Evolutionary conservation across 2,329 filamentous ascomycete genomes (phyloP).

Genomic region (Pyricularia grisea): DNA sequence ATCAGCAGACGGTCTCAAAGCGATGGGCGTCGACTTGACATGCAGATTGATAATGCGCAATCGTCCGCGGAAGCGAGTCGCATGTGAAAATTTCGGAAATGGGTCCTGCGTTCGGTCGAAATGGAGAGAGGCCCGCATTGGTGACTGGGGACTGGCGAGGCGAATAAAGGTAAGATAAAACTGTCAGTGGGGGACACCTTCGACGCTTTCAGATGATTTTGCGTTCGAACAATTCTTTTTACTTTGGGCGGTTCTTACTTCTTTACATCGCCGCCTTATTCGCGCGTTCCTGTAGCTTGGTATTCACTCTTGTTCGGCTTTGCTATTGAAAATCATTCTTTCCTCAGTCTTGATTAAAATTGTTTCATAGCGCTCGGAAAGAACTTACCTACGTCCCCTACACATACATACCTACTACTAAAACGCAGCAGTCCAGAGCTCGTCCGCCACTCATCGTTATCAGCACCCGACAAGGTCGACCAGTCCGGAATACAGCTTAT

Average conservation of each 20-base stretch:
- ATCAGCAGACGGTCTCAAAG: neutral
- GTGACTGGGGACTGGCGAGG: neutral
- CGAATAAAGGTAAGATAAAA: slow-evolving; percentile 1
- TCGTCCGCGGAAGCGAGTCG: neutral
- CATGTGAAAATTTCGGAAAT: neutral
- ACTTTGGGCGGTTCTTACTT: neutral
- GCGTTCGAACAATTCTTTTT: neutral
- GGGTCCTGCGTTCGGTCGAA: neutral
- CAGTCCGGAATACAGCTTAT: neutral
- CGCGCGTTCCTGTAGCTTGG: neutral
- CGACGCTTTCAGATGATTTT: neutral
- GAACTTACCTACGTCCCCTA: neutral
- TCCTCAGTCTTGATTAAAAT: neutral
- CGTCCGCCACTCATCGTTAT: neutral
- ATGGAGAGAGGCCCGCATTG: neutral
- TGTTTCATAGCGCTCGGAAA: neutral
- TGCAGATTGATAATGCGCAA: neutral
- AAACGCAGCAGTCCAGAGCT: neutral
- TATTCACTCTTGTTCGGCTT: neutral
- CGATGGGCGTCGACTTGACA: neutral
- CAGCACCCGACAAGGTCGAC: neutral
- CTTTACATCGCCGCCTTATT: neutral
- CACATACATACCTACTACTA: neutral
- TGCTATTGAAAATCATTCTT: neutral
- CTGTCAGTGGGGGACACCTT: neutral